These are phyloP conservation scores for Candida caryicola DNA, from an alignment of 805 yeast genomes.

Conservation along the genomic window DNA sequence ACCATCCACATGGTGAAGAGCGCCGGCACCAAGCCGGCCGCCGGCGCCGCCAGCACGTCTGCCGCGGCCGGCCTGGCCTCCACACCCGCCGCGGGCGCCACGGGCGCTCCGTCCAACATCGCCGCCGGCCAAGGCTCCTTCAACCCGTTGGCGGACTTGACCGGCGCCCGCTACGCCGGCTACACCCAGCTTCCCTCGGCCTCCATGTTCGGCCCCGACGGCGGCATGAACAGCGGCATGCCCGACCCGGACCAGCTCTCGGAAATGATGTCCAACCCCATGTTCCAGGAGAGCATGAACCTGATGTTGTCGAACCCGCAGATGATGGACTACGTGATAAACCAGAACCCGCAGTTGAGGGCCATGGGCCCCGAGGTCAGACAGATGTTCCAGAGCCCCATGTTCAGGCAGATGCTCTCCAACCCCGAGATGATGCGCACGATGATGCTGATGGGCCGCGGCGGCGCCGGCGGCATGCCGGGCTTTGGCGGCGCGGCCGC, in stretches of 20 bases:
- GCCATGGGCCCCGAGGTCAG: constrained; percentile 88
- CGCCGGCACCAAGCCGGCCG: constrained; percentile 44
- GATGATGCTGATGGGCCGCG: constrained; percentile 72
- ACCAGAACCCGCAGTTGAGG: constrained; percentile 79
- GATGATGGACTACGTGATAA: constrained; percentile 78
- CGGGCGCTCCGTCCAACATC: constrained; percentile 68
- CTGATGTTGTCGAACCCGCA: constrained; percentile 83
- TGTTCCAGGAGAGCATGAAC: constrained; percentile 77
- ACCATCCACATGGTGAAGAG: constrained; percentile 88
- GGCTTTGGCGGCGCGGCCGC: constrained; percentile 19
- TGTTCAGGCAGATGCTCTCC: constrained; percentile 63
- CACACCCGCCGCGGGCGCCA: constrained; percentile 12
- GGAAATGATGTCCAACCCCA: constrained; percentile 76
- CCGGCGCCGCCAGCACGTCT: constrained; percentile 23
- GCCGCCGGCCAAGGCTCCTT: constrained; percentile 87
- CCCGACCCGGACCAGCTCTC: constrained; percentile 76
- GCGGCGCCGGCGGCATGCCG: constrained; percentile 34
- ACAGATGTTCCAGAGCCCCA: constrained; percentile 78
- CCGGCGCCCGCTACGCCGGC: constrained; percentile 96
- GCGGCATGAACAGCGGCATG: constrained; percentile 71
- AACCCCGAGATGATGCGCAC: constrained; percentile 85
- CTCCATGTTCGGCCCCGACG: constrained; percentile 90
- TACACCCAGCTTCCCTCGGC: constrained; percentile 83
- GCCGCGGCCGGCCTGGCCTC: constrained; percentile 16
- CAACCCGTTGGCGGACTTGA: constrained; percentile 87